phyloP scores from a whole-genome alignment of 768 basidiomycete species.

The Exsudoporus frostii region DNA sequence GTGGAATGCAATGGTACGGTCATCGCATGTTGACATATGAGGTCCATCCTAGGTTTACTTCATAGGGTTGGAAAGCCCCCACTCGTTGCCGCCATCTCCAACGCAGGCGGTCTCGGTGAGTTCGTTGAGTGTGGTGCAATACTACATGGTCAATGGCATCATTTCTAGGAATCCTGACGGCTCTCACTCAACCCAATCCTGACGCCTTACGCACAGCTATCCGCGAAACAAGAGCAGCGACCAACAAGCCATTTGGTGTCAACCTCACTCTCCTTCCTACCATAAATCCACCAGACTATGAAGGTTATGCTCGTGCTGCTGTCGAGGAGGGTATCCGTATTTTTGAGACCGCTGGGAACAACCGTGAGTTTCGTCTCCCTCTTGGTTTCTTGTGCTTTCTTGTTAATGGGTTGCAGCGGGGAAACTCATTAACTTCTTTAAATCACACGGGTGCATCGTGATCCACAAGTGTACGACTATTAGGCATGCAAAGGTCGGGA shows the following conservation, averaged over 20 bases:
- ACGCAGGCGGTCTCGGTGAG: conserved; percentile 78
- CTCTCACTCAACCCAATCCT: conserved; percentile 83
- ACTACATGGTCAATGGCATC: neutral
- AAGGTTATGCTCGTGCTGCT: conserved; percentile 74
- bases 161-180: conserved; percentile 70
- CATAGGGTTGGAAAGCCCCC: conserved; percentile 74
- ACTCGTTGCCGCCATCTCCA: conserved; percentile 74
- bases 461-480: conserved; percentile 91
- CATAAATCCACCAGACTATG: conserved; percentile 90
- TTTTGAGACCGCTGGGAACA: conserved; percentile 92
- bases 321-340: conserved; percentile 86
- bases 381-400: neutral
- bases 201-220: conserved; percentile 80
- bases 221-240: conserved; percentile 66
- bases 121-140: neutral
- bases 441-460: conserved; percentile 71
- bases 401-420: conserved; percentile 49
- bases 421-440: conserved; percentile 76
- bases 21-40: neutral
- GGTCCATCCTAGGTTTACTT: neutral
- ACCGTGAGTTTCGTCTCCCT: conserved; percentile 49
- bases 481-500: conserved; percentile 72
- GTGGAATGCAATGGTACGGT: conserved; percentile 84
- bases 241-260: conserved; percentile 77
- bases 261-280: conserved; percentile 85